Evolutionary conservation across 2,329 filamentous ascomycete species (phyloP).

Genomic region (Magnaporthales sp.): DNA sequence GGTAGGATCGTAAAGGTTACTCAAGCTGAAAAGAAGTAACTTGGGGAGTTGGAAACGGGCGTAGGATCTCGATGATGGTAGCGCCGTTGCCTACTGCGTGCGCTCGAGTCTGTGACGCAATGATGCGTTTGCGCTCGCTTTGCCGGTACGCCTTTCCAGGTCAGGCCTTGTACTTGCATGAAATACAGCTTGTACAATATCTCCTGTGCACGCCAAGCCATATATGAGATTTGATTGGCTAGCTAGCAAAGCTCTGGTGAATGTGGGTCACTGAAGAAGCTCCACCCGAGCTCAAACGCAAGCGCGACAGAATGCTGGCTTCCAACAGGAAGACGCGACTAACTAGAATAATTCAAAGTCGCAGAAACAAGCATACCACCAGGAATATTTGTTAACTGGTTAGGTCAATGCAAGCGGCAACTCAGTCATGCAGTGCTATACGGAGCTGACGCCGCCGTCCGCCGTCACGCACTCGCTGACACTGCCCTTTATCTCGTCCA

Average conservation of each 20-base stretch:
- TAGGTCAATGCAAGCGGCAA: constrained; percentile 1
- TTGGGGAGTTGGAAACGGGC: neutral
- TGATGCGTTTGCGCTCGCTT: constrained; percentile 6
- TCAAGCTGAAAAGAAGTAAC: neutral
- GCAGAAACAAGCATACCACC: neutral
- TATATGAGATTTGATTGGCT: neutral
- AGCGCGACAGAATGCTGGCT: neutral
- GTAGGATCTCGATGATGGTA: constrained; percentile 1
- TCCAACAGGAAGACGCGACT: neutral
- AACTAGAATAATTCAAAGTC: neutral
- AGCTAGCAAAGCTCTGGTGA: neutral
- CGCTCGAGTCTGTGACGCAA: constrained; percentile 14
- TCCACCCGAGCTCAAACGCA: neutral
- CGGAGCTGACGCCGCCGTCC: constrained; percentile 87
- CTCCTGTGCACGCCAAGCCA: neutral
- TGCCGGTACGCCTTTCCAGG: neutral
- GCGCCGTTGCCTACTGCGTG: neutral
- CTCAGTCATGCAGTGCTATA: constrained; percentile 83
- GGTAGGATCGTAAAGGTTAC: neutral
- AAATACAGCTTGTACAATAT: neutral
- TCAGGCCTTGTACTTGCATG: neutral
- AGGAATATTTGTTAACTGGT: neutral
- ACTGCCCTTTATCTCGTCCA: constrained; percentile 66
- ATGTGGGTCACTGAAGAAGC: neutral
- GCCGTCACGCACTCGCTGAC: constrained; percentile 83